Base-by-base conservation (phyloP, 2,329 filamentous ascomycete genomes). In the Clarireedia homoeocarpa region DNA sequence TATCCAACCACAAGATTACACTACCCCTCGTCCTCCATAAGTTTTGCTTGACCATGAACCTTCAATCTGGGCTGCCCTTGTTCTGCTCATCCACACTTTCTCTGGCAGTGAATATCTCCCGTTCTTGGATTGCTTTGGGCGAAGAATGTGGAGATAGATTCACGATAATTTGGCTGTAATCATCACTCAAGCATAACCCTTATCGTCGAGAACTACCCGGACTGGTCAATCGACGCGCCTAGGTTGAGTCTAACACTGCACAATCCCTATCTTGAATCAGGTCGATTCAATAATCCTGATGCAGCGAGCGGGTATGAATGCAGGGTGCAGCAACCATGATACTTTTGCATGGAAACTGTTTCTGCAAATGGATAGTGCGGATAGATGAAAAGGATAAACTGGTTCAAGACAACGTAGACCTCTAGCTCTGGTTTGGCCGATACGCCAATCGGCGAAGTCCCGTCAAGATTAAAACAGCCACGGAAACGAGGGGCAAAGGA, bases 261-360 rank as follows among this genome's bases (percentile, higher is more conserved):
- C 39, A 59, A 42, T 55, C 54, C 48, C 57, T 57, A 55, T 53
- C 51, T 62, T 55, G 53, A 51, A 53, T 47, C 26, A 62, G 40
- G 46, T 40, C 51, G 55, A 59, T 34, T 51, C 55, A 58, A 46
- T 20, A 51, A 55, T 53, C 42, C 42, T 39, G 42, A 52, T 59
- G 59, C 55, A 57, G 46, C 49, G 57, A 55, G 45, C 54, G 49
- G 58, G 45, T 58, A 30, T 55, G 46, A 51, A 58, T 51, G 39
- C 61, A 63, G 61, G 61, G 59, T 54, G 48, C 23, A 57, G 51
- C 34, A 49, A 61, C 58, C 58, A 55, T 49, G 52, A 59, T 55
- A 39, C 56, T 58, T 46, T 52, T 62, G 59, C 55, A 73, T 72
- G 73, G 72, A 74, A 73, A 72, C 59, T 69, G 67, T 73, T 73